Conservation (phyloP, 2,329 filamentous ascomycete species). For the Aspergillus tanneri region DNA sequence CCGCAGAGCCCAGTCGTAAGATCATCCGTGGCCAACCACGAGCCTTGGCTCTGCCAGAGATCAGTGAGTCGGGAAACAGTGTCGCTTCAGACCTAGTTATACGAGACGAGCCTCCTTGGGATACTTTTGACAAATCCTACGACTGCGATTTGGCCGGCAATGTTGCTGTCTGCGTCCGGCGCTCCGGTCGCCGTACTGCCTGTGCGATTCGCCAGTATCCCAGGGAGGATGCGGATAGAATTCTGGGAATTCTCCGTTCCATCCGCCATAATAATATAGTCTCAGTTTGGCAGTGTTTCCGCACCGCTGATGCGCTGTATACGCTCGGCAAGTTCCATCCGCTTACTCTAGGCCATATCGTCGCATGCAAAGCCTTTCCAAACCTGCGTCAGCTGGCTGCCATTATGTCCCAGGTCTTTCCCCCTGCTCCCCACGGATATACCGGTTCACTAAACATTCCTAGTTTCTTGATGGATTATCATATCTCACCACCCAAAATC, state of each 20-base stretch:
- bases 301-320: conserved; percentile 14
- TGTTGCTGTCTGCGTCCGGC: too few species aligned
- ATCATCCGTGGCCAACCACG: not conserved
- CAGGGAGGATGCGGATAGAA: too few species aligned
- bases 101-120: conserved; percentile 21
- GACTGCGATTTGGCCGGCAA: too few species aligned
- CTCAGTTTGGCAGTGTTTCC: too few species aligned
- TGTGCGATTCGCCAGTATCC: too few species aligned
- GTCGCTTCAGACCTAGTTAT: conserved; percentile 7
- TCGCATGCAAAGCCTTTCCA: conserved; percentile 18
- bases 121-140: conserved; percentile 24
- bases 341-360: conserved; percentile 18
- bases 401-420: conserved; percentile 21
- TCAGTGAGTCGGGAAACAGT: conserved; percentile 6
- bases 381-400: conserved; percentile 19
- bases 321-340: conserved; percentile 14
- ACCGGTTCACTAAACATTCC: conserved; percentile 11
- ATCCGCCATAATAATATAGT: too few species aligned
- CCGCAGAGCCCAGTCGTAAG: conserved; percentile 2
- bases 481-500: conserved; percentile 1
- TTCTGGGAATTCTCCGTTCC: too few species aligned
- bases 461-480: conserved; percentile 21
- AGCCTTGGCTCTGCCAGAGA: conserved; percentile 7
- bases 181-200: too few species aligned
- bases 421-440: conserved; percentile 1